phyloP scores from a whole-genome alignment of 345 rosid species.

The Aquilaria sinensis region DNA sequence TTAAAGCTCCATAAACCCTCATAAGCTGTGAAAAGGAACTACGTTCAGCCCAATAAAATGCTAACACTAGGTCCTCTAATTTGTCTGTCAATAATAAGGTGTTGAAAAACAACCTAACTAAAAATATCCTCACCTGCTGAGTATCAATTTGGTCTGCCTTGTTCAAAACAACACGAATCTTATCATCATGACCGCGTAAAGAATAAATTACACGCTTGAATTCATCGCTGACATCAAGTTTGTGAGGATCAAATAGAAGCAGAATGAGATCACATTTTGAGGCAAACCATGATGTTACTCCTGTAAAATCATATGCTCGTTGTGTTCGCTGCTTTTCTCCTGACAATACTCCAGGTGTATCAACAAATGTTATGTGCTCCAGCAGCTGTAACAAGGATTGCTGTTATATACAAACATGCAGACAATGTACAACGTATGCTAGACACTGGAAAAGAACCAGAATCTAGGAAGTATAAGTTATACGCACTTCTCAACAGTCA shows the following conservation, averaged over 20 bases:
- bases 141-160: slow-evolving; percentile 96
- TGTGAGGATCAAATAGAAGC: slow-evolving; percentile 95
- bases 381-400: slow-evolving; percentile 40
- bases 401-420: slow-evolving; percentile 9
- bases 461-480: slow-evolving; percentile 4
- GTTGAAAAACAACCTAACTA: neutral
- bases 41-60: slow-evolving; percentile 6
- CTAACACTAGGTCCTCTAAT: slow-evolving; percentile 1
- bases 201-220: slow-evolving; percentile 96
- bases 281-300: slow-evolving; percentile 97
- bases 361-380: slow-evolving; percentile 88
- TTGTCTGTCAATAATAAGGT: neutral
- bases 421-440: slow-evolving; percentile 1
- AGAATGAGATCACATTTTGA: slow-evolving; percentile 95
- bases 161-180: slow-evolving; percentile 92
- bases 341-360: slow-evolving; percentile 93
- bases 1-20: slow-evolving; percentile 98
- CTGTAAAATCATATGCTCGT: slow-evolving; percentile 85
- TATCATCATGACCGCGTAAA: slow-evolving; percentile 92
- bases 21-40: slow-evolving; percentile 49
- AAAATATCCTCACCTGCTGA: slow-evolving; percentile 54
- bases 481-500: neutral
- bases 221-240: slow-evolving; percentile 92
- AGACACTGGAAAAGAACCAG: slow-evolving; percentile 13
- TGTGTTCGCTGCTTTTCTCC: slow-evolving; percentile 95